A percentile compares a stretch with the other conserved stretches of the same genome.
Evolutionary conservation across 257 asterid species (phyloP).

Genomic region (Primulina eburnea): DNA sequence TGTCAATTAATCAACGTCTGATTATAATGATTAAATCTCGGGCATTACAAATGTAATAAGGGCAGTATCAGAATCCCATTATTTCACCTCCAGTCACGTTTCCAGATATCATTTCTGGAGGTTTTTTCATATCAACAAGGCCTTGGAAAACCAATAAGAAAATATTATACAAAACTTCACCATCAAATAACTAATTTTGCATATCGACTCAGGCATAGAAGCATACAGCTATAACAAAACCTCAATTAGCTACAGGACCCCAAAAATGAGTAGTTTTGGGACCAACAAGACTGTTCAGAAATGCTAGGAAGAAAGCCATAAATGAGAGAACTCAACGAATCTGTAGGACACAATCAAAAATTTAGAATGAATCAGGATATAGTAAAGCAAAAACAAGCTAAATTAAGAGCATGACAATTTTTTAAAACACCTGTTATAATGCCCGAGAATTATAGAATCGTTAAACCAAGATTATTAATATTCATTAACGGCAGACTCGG

Average conservation of each 20-base stretch:
- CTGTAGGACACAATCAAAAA: slow-evolving; percentile 20
- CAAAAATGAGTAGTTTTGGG: slow-evolving; percentile 67
- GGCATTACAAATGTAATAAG: neutral
- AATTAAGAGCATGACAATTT: neutral
- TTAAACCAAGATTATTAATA: no score
- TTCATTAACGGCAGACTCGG: no score
- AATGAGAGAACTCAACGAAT: slow-evolving; percentile 13
- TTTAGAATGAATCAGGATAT: neutral
- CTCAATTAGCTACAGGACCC: slow-evolving; percentile 74
- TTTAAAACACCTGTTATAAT: no score
- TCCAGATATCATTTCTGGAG: slow-evolving; percentile 95
- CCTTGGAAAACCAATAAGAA: slow-evolving; percentile 46
- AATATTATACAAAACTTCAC: slow-evolving; percentile 3
- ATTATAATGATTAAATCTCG: slow-evolving; percentile 23
- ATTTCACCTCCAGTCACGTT: slow-evolving; percentile 82
- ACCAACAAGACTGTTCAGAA: slow-evolving; percentile 66
- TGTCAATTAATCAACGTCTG: no score
- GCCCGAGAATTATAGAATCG: no score
- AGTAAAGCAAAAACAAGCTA: neutral
- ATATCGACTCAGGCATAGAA: slow-evolving; percentile 15
- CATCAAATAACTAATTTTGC: neutral
- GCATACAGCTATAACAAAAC: slow-evolving; percentile 60
- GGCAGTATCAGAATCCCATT: neutral
- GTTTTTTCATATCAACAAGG: slow-evolving; percentile 82
- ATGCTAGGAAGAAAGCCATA: slow-evolving; percentile 62